Base-by-base conservation (phyloP, 2,329 filamentous ascomycete genomes). In the Ophiocordyceps camponoti-saundersi region DNA sequence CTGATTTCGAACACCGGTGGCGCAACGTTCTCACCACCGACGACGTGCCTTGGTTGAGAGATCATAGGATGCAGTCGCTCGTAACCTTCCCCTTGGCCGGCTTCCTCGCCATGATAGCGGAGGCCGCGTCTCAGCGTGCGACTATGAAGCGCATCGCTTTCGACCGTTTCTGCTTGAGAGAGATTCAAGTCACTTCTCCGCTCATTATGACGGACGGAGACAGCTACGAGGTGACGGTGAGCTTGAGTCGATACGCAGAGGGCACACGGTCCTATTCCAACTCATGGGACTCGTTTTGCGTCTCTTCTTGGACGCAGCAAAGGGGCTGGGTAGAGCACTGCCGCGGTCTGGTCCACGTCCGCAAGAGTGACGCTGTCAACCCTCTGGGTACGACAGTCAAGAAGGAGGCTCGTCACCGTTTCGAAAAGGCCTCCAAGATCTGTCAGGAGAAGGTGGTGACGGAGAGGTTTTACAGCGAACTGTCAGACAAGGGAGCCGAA, bases 321-420 rank as follows among this genome's bases (percentile, higher is more conserved):
- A 64, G 70, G 40, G 69, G 71, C 12, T 80, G 76, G 76, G 68
- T 69, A 0, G 72, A 79, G 53, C 71, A 80, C 53, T 79, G 75
- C 55, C 64, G 68, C 45, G 73, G 73, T n/a, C 60, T 73, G 3
- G 62, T 78, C 11, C 59, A 64, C 6, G 63, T 70, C 21, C 53
- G 55, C 18, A 56, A 56, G 45, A 45, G 47, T 11, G 45, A 34
- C 2, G 40, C 44, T 1, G 42, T 43, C 16, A 60, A 61, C 42
- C 49, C 56, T 1, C 54, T 61, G 7, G 48, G 48, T 18, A 43
- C 12, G 3, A 18, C 12, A 1, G 39, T 20, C 16, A 26, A 44
- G n/a, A 46, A 47, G 3, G 41, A 47, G 2, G n/a, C 47, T 45
- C 3, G 49, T 51, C 11, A n/a, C 13, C 51, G 56, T 6, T 51